Conservation (phyloP, 208 protist genomes). For the Leishmania braziliensis region DNA sequence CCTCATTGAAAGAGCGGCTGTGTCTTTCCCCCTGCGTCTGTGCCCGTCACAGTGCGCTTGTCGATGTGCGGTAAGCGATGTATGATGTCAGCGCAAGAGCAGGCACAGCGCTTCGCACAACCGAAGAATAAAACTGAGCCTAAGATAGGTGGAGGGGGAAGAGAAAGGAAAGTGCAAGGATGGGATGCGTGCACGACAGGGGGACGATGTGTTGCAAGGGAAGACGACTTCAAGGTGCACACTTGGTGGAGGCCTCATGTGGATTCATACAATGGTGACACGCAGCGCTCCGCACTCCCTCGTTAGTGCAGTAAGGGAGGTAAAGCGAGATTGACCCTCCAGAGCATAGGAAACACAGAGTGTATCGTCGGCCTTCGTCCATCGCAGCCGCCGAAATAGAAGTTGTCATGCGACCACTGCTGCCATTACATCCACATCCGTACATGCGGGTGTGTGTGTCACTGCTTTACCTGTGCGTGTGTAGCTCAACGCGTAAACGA, state of each 20-base stretch:
- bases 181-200: not conserved
- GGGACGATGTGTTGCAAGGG: not conserved
- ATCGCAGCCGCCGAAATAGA: not conserved
- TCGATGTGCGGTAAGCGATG: not conserved
- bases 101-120: not conserved
- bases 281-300: not conserved
- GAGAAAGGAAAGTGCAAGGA: not conserved
- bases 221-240: not conserved
- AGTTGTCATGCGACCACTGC: not conserved
- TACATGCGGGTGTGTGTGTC: not conserved
- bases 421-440: not conserved
- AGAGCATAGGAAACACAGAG: not conserved
- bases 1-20: not conserved
- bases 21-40: not conserved
- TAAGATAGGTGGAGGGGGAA: not conserved
- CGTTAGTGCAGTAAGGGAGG: not conserved
- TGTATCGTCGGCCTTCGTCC: not conserved
- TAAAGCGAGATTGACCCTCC: not conserved
- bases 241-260: not conserved
- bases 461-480: not conserved
- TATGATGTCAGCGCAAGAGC: not conserved
- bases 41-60: not conserved
- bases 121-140: not conserved
- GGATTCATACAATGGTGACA: not conserved
- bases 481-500: not conserved